phyloP scores from a whole-genome alignment of 805 yeast species.

The Yarrowia sp. region DNA sequence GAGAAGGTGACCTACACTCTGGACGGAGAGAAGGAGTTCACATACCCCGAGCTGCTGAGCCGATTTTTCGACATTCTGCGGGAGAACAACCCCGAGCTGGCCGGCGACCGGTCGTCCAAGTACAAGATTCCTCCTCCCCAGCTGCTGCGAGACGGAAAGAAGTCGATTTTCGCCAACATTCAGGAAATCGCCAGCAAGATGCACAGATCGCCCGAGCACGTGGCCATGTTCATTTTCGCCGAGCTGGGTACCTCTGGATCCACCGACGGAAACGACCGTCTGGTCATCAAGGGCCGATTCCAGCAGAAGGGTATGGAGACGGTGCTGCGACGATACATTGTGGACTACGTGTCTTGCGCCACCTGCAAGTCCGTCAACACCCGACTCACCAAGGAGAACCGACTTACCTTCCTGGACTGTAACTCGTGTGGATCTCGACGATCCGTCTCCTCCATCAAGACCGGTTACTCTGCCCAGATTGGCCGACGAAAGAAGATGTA shows the following conservation, averaged over 20 bases:
- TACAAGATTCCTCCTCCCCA: constrained; percentile 97
- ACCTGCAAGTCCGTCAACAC: constrained; percentile 98
- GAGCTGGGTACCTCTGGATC: constrained; percentile 99
- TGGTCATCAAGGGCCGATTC: constrained; percentile 96
- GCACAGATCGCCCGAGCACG: constrained; percentile 96
- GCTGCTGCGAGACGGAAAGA: constrained; percentile 97
- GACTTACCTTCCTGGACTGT: constrained; percentile 96
- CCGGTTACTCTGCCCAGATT: constrained; percentile 92
- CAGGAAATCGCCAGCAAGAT: constrained; percentile 90
- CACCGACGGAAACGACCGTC: constrained; percentile 95
- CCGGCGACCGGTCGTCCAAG: constrained; percentile 92
- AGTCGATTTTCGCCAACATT: constrained; percentile 92
- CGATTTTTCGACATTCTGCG: constrained; percentile 85
- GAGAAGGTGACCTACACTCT: constrained; percentile 35
- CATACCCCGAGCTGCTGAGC: constrained; percentile 73
- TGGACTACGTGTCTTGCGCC: constrained; percentile 97
- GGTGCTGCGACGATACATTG: constrained; percentile 90
- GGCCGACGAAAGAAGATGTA: constrained; percentile 36
- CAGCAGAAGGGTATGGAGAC: constrained; percentile 97
- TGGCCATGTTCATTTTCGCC: constrained; percentile 93
- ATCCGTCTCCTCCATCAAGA: constrained; percentile 94
- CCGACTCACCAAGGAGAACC: constrained; percentile 91
- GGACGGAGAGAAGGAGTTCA: constrained; percentile 52
- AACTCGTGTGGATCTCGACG: constrained; percentile 97
- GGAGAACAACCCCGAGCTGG: constrained; percentile 95